Base-by-base conservation (phyloP, 495 filamentous ascomycete genomes). In the Tuber microsphaerosporum region DNA sequence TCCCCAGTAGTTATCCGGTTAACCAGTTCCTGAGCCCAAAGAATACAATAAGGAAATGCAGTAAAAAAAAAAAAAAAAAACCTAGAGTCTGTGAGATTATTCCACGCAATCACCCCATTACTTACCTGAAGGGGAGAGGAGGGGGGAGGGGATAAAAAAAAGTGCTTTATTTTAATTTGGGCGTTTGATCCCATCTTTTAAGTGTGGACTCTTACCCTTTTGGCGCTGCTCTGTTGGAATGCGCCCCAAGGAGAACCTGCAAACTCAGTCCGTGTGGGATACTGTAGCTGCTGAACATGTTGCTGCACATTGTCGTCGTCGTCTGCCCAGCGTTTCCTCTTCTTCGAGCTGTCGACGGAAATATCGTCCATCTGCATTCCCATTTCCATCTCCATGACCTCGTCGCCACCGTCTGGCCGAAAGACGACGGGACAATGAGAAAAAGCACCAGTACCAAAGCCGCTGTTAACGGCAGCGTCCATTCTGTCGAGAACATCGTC, bases 361-460 rank as follows among this genome's bases (percentile, higher is more conserved):
- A 73, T 73, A 61, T 31, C 56, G 56, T 65, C 56, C 77, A 79
- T 79, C 44, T 79, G 77, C 76, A 79, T 79, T 44, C 75, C 77
- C 72, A 79, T 75, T 19, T 79, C 77, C 73, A 79, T 79, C 45
- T 79, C 77, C 77, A 79, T 79, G 73, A 79, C 78, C 61, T 79
- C 77, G 31, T 79, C 76, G 22, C 71, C 73, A 61, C 73, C 73
- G 37, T 79, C 76, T 31, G 74, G 76, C 31, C 71, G 51, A 69
- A 79, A 73, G 42, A 79, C 76, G 42, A 79, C 70, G 45, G 77
- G 76, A 19, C 56, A 65, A 65, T 65, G 26, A 17, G 14, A 65
- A 65, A 31, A 34, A 12, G 56, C 26, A 31, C 56, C 14, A 22
- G 56, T 65, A 45, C 70, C 73, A 71, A 79, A 79, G 41, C 76